These are phyloP conservation scores for Calvatia gigantea DNA, from an alignment of 768 basidiomycete genomes.

Conservation along the genomic window DNA sequence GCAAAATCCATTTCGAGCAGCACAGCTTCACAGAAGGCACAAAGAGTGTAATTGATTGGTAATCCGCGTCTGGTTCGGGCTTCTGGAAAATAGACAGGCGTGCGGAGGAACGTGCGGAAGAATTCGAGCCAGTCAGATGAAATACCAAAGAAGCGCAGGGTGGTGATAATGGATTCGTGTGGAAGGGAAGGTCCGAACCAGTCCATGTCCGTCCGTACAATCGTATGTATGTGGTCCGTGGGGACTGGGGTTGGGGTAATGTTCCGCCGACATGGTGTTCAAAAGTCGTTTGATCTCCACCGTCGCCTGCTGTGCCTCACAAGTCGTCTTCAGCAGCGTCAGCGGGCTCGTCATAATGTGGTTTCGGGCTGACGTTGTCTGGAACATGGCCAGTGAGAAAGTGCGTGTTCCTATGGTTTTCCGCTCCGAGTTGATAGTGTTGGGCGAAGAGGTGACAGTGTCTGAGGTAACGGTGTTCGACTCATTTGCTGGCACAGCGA, in stretches of 20 bases:
- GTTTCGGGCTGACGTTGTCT: constrained; percentile 13
- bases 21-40: constrained; percentile 35
- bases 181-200: constrained; percentile 42
- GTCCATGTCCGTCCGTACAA: constrained; percentile 38
- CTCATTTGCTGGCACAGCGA: constrained; percentile 17
- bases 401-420: constrained; percentile 19
- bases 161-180: constrained; percentile 35
- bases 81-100: constrained; percentile 29
- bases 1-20: constrained; percentile 46
- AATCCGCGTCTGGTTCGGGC: constrained; percentile 33
- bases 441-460: constrained; percentile 4
- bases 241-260: constrained; percentile 32
- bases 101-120: constrained; percentile 32
- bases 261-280: constrained; percentile 37
- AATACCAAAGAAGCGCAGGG: constrained; percentile 37
- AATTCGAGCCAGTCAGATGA: constrained; percentile 30
- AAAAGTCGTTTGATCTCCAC: constrained; percentile 32
- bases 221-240: constrained; percentile 30
- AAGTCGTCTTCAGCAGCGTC: constrained; percentile 17
- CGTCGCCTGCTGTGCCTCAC: constrained; percentile 17
- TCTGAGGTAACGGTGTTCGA: constrained; percentile 18
- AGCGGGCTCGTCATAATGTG: constrained; percentile 23
- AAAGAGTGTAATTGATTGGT: constrained; percentile 39
- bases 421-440: constrained; percentile 25
- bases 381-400: constrained; percentile 36